phyloP scores from a whole-genome alignment of 768 basidiomycete species.

The Leucogyrophana mollusca region DNA sequence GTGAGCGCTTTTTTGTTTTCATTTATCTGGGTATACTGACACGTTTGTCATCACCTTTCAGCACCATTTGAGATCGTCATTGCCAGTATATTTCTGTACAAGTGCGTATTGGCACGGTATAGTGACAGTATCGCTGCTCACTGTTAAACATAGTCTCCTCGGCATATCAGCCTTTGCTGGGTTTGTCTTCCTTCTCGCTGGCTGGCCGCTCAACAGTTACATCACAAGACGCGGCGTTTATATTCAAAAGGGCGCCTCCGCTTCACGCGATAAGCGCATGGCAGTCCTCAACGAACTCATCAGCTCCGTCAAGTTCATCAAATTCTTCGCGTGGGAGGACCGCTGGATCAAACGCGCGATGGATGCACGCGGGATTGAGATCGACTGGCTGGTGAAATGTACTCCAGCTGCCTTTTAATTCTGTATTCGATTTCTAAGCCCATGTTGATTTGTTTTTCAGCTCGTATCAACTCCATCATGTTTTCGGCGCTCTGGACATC shows the following conservation, averaged over 20 bases:
- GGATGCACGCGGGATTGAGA: slow-evolving; percentile 60
- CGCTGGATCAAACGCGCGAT: slow-evolving; percentile 68
- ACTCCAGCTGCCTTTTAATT: slow-evolving; percentile 60
- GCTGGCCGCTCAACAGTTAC: slow-evolving; percentile 70
- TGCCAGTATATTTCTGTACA: slow-evolving; percentile 72
- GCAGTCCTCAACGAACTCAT: slow-evolving; percentile 77
- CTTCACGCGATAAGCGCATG: slow-evolving; percentile 75
- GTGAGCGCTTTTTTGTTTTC: slow-evolving; percentile 30
- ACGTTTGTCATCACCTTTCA: slow-evolving; percentile 13
- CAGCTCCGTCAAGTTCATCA: slow-evolving; percentile 73
- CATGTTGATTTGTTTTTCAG: slow-evolving; percentile 34
- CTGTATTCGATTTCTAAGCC: not conserved
- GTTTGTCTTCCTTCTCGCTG: slow-evolving; percentile 61
- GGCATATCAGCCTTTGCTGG: slow-evolving; percentile 76
- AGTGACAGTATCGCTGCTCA: not conserved
- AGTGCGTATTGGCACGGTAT: too few relatives aligned
- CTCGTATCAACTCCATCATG: slow-evolving; percentile 68
- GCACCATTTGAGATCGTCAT: slow-evolving; percentile 79
- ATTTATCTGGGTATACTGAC: slow-evolving; percentile 10
- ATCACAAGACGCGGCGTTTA: slow-evolving; percentile 58
- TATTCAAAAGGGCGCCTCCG: slow-evolving; percentile 57
- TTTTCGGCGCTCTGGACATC: slow-evolving; percentile 72
- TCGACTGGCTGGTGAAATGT: slow-evolving; percentile 2
- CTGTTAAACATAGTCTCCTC: slow-evolving; percentile 46
- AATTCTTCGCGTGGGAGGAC: slow-evolving; percentile 82